Evolutionary conservation across 75 land plant species (phyloP).

Genomic region (Isoetes taiwanensis): DNA sequence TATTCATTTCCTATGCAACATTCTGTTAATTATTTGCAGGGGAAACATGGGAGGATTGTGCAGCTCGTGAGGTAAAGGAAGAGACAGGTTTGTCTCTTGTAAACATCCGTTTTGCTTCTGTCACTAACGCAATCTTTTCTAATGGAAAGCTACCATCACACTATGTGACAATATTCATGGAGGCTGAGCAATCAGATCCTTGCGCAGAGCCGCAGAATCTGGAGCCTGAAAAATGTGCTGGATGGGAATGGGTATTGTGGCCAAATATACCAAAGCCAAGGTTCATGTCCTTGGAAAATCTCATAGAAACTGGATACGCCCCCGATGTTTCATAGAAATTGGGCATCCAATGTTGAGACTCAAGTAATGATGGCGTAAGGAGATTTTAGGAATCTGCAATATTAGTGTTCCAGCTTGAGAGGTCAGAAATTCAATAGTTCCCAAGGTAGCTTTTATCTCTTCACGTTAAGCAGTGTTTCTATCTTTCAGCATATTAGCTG

Average conservation of each 20-base stretch:
- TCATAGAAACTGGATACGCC: conserved; percentile 35
- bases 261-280: conserved; percentile 43
- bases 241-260: conserved; percentile 62
- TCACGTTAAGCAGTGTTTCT: no score
- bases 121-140: conserved; percentile 12
- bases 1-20: no score
- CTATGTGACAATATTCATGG: conserved; percentile 45
- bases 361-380: no score
- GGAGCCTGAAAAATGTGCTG: conserved; percentile 45
- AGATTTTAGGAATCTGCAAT: no score
- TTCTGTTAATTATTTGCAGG: conserved; percentile 13
- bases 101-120: background rate
- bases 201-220: conserved; percentile 33
- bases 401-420: no score
- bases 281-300: conserved; percentile 39
- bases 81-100: background rate
- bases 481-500: no score
- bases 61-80: background rate
- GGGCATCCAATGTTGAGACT: no score
- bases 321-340: no score
- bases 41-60: background rate
- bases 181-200: conserved; percentile 27
- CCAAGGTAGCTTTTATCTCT: no score
- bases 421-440: no score
- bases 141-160: conserved; percentile 39